phyloP scores from a whole-genome alignment of 2,329 filamentous ascomycete species.

The Exophiala aquamarina region DNA sequence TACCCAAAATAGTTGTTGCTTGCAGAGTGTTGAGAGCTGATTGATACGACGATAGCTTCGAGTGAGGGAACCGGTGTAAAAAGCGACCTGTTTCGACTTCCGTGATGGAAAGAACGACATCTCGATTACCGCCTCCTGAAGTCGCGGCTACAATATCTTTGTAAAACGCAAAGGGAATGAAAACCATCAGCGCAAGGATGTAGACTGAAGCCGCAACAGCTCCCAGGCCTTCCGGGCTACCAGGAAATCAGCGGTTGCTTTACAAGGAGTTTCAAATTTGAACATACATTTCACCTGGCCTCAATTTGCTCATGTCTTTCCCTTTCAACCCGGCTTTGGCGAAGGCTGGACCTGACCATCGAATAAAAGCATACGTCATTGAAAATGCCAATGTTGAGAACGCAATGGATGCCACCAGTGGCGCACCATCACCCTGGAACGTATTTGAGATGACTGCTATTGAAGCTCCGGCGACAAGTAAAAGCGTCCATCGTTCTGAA shows the following conservation, averaged over 20 bases:
- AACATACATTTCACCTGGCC: slow-evolving; percentile 70
- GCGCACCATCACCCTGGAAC: slow-evolving; percentile 81
- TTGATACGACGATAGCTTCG: slow-evolving; percentile 93
- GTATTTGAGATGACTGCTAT: slow-evolving; percentile 75
- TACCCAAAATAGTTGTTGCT: slow-evolving; percentile 83
- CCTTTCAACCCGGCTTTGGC: slow-evolving; percentile 86
- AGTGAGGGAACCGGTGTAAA: slow-evolving; percentile 89
- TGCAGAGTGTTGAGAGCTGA: slow-evolving; percentile 92
- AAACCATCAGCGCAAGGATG: slow-evolving; percentile 81
- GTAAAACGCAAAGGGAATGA: slow-evolving; percentile 97
- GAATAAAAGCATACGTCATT: slow-evolving; percentile 78
- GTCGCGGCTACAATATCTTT: slow-evolving; percentile 96
- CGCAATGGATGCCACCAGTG: slow-evolving; percentile 82
- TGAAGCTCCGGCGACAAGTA: slow-evolving; percentile 67
- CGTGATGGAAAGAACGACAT: slow-evolving; percentile 73
- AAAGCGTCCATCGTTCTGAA: slow-evolving; percentile 57
- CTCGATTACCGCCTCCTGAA: slow-evolving; percentile 87
- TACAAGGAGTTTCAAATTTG: not conserved
- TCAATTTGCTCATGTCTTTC: slow-evolving; percentile 78
- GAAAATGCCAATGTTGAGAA: slow-evolving; percentile 83
- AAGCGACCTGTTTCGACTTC: slow-evolving; percentile 79
- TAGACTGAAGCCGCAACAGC: slow-evolving; percentile 91
- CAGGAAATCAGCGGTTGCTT: not conserved
- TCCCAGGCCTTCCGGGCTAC: slow-evolving; percentile 89
- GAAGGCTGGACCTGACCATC: slow-evolving; percentile 90